Evolutionary conservation across 768 basidiomycete species (phyloP), one percentile per base, ranked within the genome.

Genomic region (Krasilnikovozyma curviuscula): DNA sequence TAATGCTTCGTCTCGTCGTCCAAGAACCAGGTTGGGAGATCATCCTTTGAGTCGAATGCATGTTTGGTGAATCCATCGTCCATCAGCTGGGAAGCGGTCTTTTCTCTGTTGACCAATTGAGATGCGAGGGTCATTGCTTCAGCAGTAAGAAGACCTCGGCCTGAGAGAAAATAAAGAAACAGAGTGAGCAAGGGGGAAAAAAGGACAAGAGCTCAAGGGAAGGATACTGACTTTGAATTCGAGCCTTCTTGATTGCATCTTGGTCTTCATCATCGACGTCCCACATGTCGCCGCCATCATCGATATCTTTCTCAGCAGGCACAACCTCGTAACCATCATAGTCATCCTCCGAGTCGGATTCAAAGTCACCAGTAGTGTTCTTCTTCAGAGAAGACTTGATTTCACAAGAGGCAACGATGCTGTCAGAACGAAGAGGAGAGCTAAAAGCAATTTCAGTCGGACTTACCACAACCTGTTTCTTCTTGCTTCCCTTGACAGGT

Each of bases 11-110:
- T 66, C 66, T 98, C 93, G 56, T 98, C 93, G 55, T 98, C 93
- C 29, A 97, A 70, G 72, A 98, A 97, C 93, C 93, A 98, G 0
- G 77, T 66, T 5, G 93, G 93, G 10, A 97, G 74, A 14, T 71
- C 84, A 42, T 97, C 93, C 65, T 86, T 91, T 48, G 81, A 74
- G 56, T 86, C 82, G 46, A 89, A 72, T 2, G 89, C 83, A 65
- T 88, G 81, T 10, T 85, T 81, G 65, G 80, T 86, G 71, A 97
- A 98, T 12, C 93, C 93, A 39, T 93, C 81, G 57, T 97, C 85
- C 59, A 97, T 73, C 23, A 98, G 71, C 25, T 84, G 74, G 5
- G 84, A 84, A 59, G 78, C 79, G 0, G 86, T 95, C 55, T 71
- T 86, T 67, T 83, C 69, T 28, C 84, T 79, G 63, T 97, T 97